phyloP scores from a whole-genome alignment of 306 rosid species.

The Sindora glabra region DNA sequence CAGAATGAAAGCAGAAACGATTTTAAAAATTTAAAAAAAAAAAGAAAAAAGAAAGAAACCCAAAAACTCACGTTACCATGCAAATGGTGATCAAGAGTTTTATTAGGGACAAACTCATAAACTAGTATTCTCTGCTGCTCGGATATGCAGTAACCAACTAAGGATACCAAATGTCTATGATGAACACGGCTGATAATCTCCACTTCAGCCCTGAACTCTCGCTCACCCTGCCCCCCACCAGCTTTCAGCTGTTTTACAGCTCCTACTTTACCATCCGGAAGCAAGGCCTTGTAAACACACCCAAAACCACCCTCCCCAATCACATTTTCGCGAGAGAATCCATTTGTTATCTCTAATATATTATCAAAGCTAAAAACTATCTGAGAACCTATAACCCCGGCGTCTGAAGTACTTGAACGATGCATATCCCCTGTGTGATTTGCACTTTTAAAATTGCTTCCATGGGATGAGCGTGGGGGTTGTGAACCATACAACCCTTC shows the following conservation, averaged over 20 bases:
- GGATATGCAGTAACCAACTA: constrained; percentile 56
- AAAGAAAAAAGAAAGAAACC: constrained; percentile 7
- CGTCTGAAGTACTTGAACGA: constrained; percentile 27
- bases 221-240: constrained; percentile 65
- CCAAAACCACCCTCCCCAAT: constrained; percentile 74
- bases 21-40: neutral
- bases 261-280: constrained; percentile 47
- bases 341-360: constrained; percentile 11
- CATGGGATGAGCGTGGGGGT: constrained; percentile 12
- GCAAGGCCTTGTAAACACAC: constrained; percentile 50
- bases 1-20: too few species aligned
- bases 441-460: constrained; percentile 23
- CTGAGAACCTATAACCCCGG: constrained; percentile 23
- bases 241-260: constrained; percentile 58
- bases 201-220: constrained; percentile 64
- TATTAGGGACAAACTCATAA: constrained; percentile 87
- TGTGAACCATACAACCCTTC: constrained; percentile 28
- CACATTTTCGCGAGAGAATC: constrained; percentile 35
- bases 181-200: constrained; percentile 60
- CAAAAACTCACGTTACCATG: constrained; percentile 63
- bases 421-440: constrained; percentile 11
- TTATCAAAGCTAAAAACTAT: constrained; percentile 26
- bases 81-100: constrained; percentile 82
- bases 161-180: constrained; percentile 60
- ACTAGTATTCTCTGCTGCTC: constrained; percentile 35